Evolutionary conservation across 2,329 filamentous ascomycete genomes (phyloP), one percentile per base, ranked within the genome.

Genomic region (Alternaria metachromatica): DNA sequence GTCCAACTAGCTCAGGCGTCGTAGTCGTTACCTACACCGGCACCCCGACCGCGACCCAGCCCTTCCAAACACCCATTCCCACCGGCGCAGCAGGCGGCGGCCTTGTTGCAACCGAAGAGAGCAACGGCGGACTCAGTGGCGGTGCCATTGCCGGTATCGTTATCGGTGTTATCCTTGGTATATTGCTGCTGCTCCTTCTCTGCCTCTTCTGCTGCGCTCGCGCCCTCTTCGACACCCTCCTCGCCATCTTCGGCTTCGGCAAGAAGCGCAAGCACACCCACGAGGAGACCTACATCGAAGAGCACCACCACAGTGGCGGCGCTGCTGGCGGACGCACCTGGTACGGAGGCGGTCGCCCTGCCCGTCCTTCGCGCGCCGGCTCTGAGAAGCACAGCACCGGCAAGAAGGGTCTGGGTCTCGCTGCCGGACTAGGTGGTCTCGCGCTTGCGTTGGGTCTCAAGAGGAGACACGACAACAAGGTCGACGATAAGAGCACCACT

Each of bases 101-200:
- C 3, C 75, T 78, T 23, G 72, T 77, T 13, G 64, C 75, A 25
- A 66, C 67, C 2, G 70, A 71, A 28, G 71, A 68, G 11, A 72
- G 78, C 58, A 68, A 72, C 20, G 73, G 73, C 25, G 77, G 78
- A 18, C 85, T 94, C 58, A 92, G 89, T 72, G 87, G 85, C 46
- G 92, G 91, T 56, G 92, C 90, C 63, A 94, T 94, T 72, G 92
- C 92, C 15, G 92, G 92, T 64, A 94, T 94, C 72, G 92, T 94
- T 68, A 89, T 94, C 60, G 92, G 92, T 66, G 87, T 88, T 11
- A 84, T 94, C 53, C 86, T 86, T 13, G 92, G 90, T 65, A 84
- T 93, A 37, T 80, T 86, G 44, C 83, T 94, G 3, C 86, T 94
- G 21, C 82, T 90, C 5, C 85, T 92, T 8, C 81, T 94, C 73